Evolutionary conservation across 208 protist genomes (phyloP).

Genomic region (Leishmania lainsoni): DNA sequence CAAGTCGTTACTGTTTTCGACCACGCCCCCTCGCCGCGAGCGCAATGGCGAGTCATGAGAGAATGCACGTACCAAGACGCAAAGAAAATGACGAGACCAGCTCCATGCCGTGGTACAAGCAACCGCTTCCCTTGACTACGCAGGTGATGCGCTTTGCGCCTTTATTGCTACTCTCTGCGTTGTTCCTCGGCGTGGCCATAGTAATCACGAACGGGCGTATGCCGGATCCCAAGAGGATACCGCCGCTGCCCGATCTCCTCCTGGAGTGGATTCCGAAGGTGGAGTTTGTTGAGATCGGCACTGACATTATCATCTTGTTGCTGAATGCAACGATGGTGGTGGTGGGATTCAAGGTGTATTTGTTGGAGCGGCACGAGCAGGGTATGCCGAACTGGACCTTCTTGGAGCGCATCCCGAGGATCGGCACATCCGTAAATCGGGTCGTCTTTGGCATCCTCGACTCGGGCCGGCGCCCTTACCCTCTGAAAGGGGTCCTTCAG

Average conservation of each 20-base stretch:
- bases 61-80: neutral
- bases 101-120: slow-evolving; percentile 39
- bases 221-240: slow-evolving; percentile 64
- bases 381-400: slow-evolving; percentile 28
- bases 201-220: slow-evolving; percentile 78
- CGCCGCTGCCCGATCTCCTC: slow-evolving; percentile 71
- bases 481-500: slow-evolving; percentile 33
- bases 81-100: slow-evolving; percentile 5
- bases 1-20: neutral
- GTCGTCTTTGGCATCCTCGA: slow-evolving; percentile 60
- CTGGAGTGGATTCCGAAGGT: slow-evolving; percentile 72
- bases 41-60: neutral
- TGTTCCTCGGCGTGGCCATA: slow-evolving; percentile 64
- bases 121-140: slow-evolving; percentile 65
- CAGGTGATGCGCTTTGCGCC: slow-evolving; percentile 68
- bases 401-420: slow-evolving; percentile 19
- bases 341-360: slow-evolving; percentile 60
- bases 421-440: slow-evolving; percentile 32
- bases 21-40: too few relatives aligned
- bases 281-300: slow-evolving; percentile 40
- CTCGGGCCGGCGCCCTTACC: slow-evolving; percentile 40
- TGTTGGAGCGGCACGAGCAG: slow-evolving; percentile 51
- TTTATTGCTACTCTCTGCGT: slow-evolving; percentile 51
- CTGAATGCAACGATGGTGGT: slow-evolving; percentile 49
- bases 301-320: slow-evolving; percentile 61